Evolutionary conservation across 2,329 filamentous ascomycete genomes (phyloP), one percentile per base, ranked within the genome.

Genomic region (Claviceps humidiphila): DNA sequence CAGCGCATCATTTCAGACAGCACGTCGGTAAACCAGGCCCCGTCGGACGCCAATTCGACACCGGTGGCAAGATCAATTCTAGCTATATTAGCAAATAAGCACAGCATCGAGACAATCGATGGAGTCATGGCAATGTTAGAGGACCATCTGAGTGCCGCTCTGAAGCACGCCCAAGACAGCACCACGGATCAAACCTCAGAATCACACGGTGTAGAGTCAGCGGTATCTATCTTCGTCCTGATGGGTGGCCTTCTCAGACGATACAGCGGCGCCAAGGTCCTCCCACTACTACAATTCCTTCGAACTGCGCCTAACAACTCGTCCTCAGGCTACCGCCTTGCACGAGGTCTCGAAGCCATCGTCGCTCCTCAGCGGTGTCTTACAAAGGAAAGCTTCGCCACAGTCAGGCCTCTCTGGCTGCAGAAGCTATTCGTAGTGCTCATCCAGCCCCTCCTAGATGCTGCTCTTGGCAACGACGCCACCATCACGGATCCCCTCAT

Each of bases 351-450:
- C 16, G 70, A 74, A 26, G 64, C 68, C 49, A 60, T 76, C 8
- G 67, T 74, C 43, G 65, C 66, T 3, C 64, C 68, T 4, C 69
- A 71, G 50, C 60, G 61, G 1, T 62, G 66, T 34, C 63, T 76
- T 1, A 63, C 61, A 16, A 63, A 69, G 47, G 68, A 71, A 4
- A 68, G 66, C 55, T 73, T 71, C 52, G 72, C 71, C 4, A 56
- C 70, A 2, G 62, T 73, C 37, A 73, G 71, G 56, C 69, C 70
- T 3, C 64, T 77, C 1, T 74, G 71, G 69, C 63, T 68, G 54
- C 76, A 78, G 54, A 75, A 74, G 61, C 63, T 72, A 2, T 78
- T 77, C 59, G 65, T 71, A 47, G 66, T 73, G 48, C 61, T 76
- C 7, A 68, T 69, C 24, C 69, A 69, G 57, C 71, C 73, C 3